phyloP scores from a whole-genome alignment of 2,329 filamentous ascomycete genomes.

The Apiospora pterosperma region DNA sequence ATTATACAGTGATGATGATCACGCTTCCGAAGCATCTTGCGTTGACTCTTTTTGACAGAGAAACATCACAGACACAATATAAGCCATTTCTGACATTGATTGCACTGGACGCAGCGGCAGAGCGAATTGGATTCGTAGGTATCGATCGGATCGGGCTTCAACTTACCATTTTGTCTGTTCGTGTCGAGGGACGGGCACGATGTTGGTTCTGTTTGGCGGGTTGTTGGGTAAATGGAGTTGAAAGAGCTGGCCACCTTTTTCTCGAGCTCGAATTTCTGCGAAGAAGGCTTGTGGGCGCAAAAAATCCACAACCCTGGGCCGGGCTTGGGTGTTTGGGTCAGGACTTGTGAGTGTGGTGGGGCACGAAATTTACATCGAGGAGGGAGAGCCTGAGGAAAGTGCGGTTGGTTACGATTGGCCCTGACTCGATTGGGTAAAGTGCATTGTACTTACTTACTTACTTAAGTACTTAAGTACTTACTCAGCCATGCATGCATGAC shows the following conservation, averaged over 20 bases:
- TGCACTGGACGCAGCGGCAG: conserved; percentile 26
- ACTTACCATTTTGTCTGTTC: conserved; percentile 69
- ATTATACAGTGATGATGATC: conserved; percentile 40
- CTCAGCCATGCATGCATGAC: background rate
- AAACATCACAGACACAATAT: conserved; percentile 23
- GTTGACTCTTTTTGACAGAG: conserved; percentile 62
- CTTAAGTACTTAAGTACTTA: too few species aligned
- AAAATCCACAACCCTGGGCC: conserved; percentile 1
- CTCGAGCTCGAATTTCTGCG: background rate
- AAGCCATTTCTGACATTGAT: conserved; percentile 25
- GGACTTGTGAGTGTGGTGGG: background rate
- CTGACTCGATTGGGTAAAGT: background rate
- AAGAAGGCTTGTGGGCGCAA: conserved; percentile 2
- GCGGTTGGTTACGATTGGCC: background rate
- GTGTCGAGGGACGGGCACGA: background rate
- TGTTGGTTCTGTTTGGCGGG: background rate
- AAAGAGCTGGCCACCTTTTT: background rate
- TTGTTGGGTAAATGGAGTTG: background rate
- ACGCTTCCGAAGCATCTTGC: conserved; percentile 95
- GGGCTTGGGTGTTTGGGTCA: background rate
- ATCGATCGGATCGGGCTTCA: conserved; percentile 24
- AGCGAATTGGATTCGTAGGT: background rate
- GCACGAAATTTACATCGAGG: background rate
- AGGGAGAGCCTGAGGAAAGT: background rate
- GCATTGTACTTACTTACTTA: too few species aligned